These are phyloP conservation scores for Nephelium lappaceum DNA, from an alignment of 345 rosid genomes.

Conservation along the genomic window DNA sequence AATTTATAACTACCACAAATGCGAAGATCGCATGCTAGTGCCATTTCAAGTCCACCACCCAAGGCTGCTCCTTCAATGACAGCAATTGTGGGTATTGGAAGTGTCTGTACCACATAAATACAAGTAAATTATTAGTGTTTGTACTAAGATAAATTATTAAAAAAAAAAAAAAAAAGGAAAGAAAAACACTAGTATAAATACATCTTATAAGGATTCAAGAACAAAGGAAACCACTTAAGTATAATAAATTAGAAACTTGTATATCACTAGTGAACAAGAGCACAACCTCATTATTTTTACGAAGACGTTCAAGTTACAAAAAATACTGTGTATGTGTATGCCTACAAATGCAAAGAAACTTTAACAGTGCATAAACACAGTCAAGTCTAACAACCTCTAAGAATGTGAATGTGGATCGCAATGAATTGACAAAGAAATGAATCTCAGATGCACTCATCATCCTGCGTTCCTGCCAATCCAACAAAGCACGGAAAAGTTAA, in stretches of 20 bases:
- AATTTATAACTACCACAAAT: slow-evolving; percentile 62
- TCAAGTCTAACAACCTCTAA: slow-evolving; percentile 58
- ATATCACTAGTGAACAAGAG: neutral
- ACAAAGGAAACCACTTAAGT: neutral
- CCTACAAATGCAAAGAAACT: neutral
- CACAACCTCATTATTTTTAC: neutral
- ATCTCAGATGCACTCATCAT: slow-evolving; percentile 73
- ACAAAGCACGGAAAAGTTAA: slow-evolving; percentile 21
- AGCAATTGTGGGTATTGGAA: slow-evolving; percentile 77
- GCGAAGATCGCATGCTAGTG: slow-evolving; percentile 89
- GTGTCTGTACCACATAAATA: slow-evolving; percentile 45
- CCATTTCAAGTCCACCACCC: slow-evolving; percentile 99
- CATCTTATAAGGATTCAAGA: neutral
- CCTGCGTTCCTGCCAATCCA: slow-evolving; percentile 78
- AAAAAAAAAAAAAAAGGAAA: neutral
- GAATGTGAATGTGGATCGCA: slow-evolving; percentile 74
- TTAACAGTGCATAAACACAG: neutral
- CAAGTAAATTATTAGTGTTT: slow-evolving; percentile 6
- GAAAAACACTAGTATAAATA: neutral
- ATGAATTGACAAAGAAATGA: slow-evolving; percentile 63
- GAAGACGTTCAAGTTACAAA: neutral
- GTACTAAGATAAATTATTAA: neutral
- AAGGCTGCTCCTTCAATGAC: slow-evolving; percentile 89
- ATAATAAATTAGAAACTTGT: neutral
- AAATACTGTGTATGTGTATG: neutral